A percentile compares a stretch with the other conserved stretches of the same genome.
Evolutionary conservation across 768 basidiomycete species (phyloP).

Genomic region (Xerocomellus chrysenteron): DNA sequence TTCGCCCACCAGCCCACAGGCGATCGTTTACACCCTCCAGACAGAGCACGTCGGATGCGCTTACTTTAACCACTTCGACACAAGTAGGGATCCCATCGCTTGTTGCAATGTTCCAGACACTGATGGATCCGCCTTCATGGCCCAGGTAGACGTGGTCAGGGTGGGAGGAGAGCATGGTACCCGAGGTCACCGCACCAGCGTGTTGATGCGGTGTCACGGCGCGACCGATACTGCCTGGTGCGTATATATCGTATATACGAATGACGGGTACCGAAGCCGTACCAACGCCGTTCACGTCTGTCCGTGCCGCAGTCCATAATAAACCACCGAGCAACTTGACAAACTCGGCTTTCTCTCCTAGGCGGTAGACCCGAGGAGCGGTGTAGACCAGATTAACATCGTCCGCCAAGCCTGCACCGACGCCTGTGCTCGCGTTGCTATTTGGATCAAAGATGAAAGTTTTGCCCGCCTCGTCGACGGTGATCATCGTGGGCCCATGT

Average conservation of each 20-base stretch:
- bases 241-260: constrained; percentile 76
- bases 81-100: constrained; percentile 62
- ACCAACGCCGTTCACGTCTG: constrained; percentile 45
- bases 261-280: constrained; percentile 63
- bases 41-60: constrained; percentile 76
- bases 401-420: constrained; percentile 27
- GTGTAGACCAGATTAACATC: constrained; percentile 49
- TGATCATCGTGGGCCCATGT: constrained; percentile 68
- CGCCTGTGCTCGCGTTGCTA: constrained; percentile 9
- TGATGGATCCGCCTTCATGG: constrained; percentile 89
- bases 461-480: constrained; percentile 86
- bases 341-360: constrained; percentile 82
- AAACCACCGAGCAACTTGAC: constrained; percentile 69
- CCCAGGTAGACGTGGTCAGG: constrained; percentile 75
- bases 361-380: constrained; percentile 58
- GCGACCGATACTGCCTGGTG: constrained; percentile 53
- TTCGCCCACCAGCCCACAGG: constrained; percentile 86
- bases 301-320: constrained; percentile 78
- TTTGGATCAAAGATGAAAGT: constrained; percentile 66
- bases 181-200: constrained; percentile 81
- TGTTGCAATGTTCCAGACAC: constrained; percentile 68
- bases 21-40: constrained; percentile 81
- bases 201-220: constrained; percentile 63
- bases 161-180: constrained; percentile 68
- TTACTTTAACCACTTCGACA: constrained; percentile 75